Conservation (phyloP, 495 filamentous ascomycete species). For the Neurospora intermedia region DNA sequence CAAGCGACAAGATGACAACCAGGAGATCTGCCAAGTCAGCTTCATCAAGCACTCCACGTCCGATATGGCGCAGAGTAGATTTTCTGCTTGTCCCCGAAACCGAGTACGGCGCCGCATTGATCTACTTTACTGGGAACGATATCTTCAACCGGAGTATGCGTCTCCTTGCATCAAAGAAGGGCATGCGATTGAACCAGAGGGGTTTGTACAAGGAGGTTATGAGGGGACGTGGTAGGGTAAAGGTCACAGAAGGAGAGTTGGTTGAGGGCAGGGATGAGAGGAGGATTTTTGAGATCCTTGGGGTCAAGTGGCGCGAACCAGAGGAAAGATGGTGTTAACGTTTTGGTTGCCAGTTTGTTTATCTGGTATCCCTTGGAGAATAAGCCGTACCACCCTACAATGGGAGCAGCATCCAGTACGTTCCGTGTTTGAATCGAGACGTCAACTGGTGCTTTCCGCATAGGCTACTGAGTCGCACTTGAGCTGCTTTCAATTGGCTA, state of each 20-base stretch:
- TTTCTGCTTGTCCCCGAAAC: conserved; percentile 73
- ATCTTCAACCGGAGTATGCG: conserved; percentile 91
- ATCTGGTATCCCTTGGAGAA: not conserved
- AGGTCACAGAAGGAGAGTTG: conserved; percentile 61
- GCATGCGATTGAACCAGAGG: conserved; percentile 76
- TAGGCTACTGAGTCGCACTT: not conserved
- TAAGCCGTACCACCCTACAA: not conserved
- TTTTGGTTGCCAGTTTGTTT: not conserved
- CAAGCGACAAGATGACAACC: conserved; percentile 1
- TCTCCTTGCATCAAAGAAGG: conserved; percentile 71
- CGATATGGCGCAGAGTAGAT: conserved; percentile 73
- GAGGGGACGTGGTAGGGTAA: conserved; percentile 45
- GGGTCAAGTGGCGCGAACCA: conserved; percentile 80
- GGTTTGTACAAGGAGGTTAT: conserved; percentile 71
- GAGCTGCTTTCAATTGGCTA: not conserved
- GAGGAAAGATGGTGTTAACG: conserved; percentile 59
- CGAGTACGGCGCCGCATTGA: conserved; percentile 76
- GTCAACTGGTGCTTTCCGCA: not conserved
- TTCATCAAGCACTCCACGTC: conserved; percentile 1
- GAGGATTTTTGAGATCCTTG: conserved; percentile 76
- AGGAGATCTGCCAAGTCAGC: not conserved
- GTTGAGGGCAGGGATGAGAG: conserved; percentile 70
- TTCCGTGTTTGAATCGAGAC: not conserved
- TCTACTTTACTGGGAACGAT: conserved; percentile 96
- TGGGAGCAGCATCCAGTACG: not conserved